phyloP scores from a whole-genome alignment of 768 basidiomycete genomes.

The Collybiopsis luxurians region DNA sequence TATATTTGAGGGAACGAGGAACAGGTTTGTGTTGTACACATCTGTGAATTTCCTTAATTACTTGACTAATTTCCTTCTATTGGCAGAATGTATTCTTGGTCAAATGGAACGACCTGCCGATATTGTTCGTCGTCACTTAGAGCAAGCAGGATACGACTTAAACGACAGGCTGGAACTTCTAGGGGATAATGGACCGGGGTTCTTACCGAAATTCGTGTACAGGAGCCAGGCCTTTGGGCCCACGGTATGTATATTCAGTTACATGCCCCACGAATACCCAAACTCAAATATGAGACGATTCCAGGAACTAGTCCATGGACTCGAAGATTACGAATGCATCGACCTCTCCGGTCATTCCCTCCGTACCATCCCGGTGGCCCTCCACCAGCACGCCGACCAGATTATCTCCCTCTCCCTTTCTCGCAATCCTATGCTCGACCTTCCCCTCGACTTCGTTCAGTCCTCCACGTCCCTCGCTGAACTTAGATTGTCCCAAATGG shows the following conservation, averaged over 20 bases:
- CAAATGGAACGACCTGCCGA: constrained; percentile 82
- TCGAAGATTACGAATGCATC: constrained; percentile 72
- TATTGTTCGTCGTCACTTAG: constrained; percentile 78
- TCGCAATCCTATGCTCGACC: constrained; percentile 93
- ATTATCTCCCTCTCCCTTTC: constrained; percentile 88
- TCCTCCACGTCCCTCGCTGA: constrained; percentile 81
- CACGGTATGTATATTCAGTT: constrained; percentile 48
- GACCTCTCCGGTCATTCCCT: constrained; percentile 81
- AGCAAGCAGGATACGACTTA: constrained; percentile 86
- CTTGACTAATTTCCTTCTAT: neutral
- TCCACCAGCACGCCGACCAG: constrained; percentile 80
- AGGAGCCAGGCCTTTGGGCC: constrained; percentile 71
- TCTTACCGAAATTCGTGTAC: constrained; percentile 88
- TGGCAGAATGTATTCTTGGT: constrained; percentile 76
- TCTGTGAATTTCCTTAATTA: no score
- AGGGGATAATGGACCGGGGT: constrained; percentile 74
- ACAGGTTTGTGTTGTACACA: constrained; percentile 48
- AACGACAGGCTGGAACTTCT: constrained; percentile 78
- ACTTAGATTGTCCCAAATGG: constrained; percentile 86
- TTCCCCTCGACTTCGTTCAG: constrained; percentile 95
- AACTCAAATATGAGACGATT: neutral
- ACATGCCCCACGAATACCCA: neutral
- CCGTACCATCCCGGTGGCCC: constrained; percentile 82
- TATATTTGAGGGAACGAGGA: constrained; percentile 75
- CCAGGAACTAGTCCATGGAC: constrained; percentile 74